Evolutionary conservation across 2,329 filamentous ascomycete genomes (phyloP).

Genomic region (Pseudopyricularia javanii): DNA sequence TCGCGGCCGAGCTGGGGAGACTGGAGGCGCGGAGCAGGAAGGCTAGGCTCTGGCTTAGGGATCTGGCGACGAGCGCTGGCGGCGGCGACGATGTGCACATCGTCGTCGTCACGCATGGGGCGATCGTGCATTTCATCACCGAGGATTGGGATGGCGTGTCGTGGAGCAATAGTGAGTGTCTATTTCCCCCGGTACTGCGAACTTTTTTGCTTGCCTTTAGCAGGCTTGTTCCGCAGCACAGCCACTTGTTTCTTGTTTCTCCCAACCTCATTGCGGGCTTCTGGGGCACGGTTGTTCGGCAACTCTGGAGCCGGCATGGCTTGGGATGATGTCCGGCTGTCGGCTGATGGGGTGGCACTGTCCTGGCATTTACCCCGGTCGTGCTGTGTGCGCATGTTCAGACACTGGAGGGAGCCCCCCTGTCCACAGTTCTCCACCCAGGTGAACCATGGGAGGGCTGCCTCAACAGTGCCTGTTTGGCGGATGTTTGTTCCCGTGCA

Average conservation of each 20-base stretch:
- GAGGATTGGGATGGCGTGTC: constrained; percentile 61
- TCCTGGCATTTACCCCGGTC: background rate
- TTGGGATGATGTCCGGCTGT: background rate
- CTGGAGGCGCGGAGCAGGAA: constrained; percentile 49
- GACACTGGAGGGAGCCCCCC: background rate
- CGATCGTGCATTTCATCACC: constrained; percentile 74
- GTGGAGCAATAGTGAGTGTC: constrained; percentile 20
- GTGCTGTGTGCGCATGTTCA: background rate
- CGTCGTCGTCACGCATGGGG: constrained; percentile 70
- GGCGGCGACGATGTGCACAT: constrained; percentile 46
- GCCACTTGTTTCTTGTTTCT: background rate
- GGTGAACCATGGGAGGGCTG: background rate
- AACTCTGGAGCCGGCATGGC: background rate
- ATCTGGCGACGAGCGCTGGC: constrained; percentile 26
- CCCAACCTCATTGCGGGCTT: background rate
- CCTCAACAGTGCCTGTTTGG: background rate
- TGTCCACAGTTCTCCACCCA: background rate
- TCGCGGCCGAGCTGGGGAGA: constrained; percentile 34
- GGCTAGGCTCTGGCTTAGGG: constrained; percentile 45
- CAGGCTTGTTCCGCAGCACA: background rate
- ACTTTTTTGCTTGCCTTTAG: background rate
- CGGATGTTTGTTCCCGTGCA: background rate
- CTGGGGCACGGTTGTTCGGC: background rate
- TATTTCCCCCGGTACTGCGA: no score
- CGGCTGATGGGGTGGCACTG: background rate